Base-by-base conservation (phyloP, 768 basidiomycete species). In the Cantharellus cinnabarinus region DNA sequence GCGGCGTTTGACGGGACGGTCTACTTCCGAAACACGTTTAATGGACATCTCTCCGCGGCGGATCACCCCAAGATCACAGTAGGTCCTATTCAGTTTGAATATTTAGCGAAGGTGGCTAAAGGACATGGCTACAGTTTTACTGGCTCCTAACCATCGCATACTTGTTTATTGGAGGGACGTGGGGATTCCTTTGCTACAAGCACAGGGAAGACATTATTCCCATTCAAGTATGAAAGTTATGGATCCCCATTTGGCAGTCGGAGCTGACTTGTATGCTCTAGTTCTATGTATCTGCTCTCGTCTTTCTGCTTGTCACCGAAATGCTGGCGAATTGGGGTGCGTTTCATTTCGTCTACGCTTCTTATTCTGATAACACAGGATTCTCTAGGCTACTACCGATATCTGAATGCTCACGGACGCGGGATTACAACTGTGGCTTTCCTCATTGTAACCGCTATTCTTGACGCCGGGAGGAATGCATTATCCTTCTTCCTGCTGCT, bases 41-140 rank as follows among this genome's bases (percentile, higher is more conserved):
- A 83, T 37, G 95, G 95, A 20, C 79, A 85, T 67, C 75, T 99
- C 29, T 79, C 94, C 7, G 91, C 93, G 3, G 78, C 86, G 3
- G 95, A 99, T 68, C 95, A 97, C 70, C 95, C 95, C 5, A 98
- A 98, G 80, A 87, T 98, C 68, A 83, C 80, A 60, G 91, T 95
- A 68, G 65, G 87, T 69, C 41, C 10, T 37, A 10, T 20, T 34
- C 56, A 58, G 34, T 64, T 44, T 58, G 15, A 50, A n/a, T n/a
- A 5, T 34, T 50, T 66, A 60, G 64, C 65, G 60, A 63, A 65
- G 60, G 54, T 63, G 3, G 56, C 60, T 53, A 56, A 35, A 37
- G 54, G 41, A 37, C 40, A 20, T 42, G 5, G 20, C 48, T 37
- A 42, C 58, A 93, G 90, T 95, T 95, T 70, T 95, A 95, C 71